phyloP scores from a whole-genome alignment of 2,329 filamentous ascomycete genomes.

The Paramyrothecium sp. region DNA sequence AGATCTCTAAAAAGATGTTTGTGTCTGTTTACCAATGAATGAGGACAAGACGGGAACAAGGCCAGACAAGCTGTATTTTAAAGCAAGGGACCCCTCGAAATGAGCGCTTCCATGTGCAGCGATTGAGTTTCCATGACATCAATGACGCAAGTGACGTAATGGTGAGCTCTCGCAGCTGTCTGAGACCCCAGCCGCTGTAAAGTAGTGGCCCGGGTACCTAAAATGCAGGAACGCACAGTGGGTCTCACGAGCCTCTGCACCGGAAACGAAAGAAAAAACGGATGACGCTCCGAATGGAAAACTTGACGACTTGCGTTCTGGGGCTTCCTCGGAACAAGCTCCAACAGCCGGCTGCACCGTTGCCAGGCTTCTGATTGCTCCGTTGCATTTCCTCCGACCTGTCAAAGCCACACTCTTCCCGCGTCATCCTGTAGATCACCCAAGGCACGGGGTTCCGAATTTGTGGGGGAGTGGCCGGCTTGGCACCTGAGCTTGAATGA shows the following conservation, averaged over 20 bases:
- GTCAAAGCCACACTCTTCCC: neutral
- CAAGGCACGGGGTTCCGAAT: neutral
- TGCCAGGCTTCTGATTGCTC: too few species aligned
- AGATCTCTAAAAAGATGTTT: neutral
- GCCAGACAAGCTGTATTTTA: too few species aligned
- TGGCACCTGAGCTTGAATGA: neutral
- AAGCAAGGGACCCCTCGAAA: too few species aligned
- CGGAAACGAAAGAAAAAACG: too few species aligned
- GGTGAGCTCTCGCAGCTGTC: neutral
- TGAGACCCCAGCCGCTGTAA: too few species aligned
- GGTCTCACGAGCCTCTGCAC: too few species aligned
- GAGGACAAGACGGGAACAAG: neutral
- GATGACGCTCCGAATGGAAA: neutral
- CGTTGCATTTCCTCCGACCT: neutral
- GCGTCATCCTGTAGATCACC: neutral
- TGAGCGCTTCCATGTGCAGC: neutral
- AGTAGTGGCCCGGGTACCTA: too few species aligned
- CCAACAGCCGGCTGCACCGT: neutral
- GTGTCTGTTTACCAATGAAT: neutral
- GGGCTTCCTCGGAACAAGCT: too few species aligned
- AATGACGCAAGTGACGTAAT: neutral
- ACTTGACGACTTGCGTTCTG: neutral
- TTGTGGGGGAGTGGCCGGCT: neutral
- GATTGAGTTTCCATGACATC: neutral
- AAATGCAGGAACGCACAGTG: too few species aligned